Percentiles rank a stretch among this genome's conserved stretches.
Evolutionary conservation across 2,329 filamentous ascomycete genomes (phyloP).

Genomic region (Bipolaris cookei): DNA sequence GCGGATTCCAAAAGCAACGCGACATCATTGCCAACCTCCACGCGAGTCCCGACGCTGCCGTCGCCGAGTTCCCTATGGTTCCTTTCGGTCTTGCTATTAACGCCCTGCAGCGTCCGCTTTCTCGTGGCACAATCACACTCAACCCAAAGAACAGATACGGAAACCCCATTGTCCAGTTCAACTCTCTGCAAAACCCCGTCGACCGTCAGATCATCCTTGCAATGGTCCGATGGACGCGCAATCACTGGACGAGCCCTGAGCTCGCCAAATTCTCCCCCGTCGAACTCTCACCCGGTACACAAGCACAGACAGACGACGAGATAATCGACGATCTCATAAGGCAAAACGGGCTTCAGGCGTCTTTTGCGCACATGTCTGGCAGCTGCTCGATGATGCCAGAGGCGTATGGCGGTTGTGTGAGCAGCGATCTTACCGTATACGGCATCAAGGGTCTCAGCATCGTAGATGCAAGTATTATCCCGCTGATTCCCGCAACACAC

Average conservation of each 20-base stretch:
- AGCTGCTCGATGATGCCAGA: constrained; percentile 40
- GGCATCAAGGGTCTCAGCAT: constrained; percentile 36
- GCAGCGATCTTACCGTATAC: constrained; percentile 32
- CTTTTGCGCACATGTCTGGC: constrained; percentile 38
- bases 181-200: constrained; percentile 45
- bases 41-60: constrained; percentile 33
- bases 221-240: constrained; percentile 46
- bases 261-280: constrained; percentile 42
- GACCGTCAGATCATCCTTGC: constrained; percentile 46
- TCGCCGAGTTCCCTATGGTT: constrained; percentile 41
- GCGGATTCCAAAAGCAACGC: constrained; percentile 33
- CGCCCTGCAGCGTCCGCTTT: constrained; percentile 32
- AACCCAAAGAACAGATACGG: constrained; percentile 43
- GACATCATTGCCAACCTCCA: constrained; percentile 33
- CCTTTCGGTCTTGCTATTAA: constrained; percentile 33
- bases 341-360: constrained; percentile 23
- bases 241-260: constrained; percentile 40
- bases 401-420: constrained; percentile 36
- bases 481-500: constrained; percentile 39
- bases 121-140: constrained; percentile 48
- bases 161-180: constrained; percentile 43
- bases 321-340: constrained; percentile 26
- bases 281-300: constrained; percentile 37
- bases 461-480: constrained; percentile 42
- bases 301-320: constrained; percentile 36